These are phyloP conservation scores for Colletotrichum australisinense DNA, from an alignment of 2,329 filamentous ascomycete species.

Conservation along the genomic window DNA sequence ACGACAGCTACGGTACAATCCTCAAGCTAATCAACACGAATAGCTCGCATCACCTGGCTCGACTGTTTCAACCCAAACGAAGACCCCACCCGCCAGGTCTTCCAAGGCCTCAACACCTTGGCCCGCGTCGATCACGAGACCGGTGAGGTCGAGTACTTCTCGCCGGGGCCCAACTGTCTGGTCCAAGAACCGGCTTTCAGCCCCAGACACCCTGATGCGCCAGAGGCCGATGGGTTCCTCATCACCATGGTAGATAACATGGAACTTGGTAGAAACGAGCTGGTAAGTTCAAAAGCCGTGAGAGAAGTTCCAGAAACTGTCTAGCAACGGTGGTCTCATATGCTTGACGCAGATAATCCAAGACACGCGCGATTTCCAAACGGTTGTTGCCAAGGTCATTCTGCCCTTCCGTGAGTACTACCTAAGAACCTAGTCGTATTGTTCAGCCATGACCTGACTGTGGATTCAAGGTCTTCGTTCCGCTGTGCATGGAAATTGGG, in stretches of 20 bases:
- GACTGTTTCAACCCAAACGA: too few species aligned
- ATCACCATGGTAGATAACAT: conserved; percentile 47
- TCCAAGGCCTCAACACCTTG: conserved; percentile 36
- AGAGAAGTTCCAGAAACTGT: too few species aligned
- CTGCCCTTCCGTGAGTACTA: too few species aligned
- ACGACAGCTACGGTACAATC: too few species aligned
- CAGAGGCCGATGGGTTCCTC: conserved; percentile 55
- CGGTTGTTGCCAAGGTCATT: too few species aligned
- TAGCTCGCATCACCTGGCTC: too few species aligned
- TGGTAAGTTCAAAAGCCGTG: background rate
- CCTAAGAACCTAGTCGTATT: conserved; percentile 41
- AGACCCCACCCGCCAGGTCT: too few species aligned
- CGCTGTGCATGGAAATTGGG: conserved; percentile 48
- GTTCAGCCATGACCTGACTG: conserved; percentile 50
- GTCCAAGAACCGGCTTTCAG: conserved; percentile 59
- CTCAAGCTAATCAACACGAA: too few species aligned
- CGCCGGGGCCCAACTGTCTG: conserved; percentile 38
- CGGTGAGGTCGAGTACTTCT: background rate
- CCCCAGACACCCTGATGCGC: conserved; percentile 44
- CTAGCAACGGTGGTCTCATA: too few species aligned
- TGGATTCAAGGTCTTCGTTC: conserved; percentile 47
- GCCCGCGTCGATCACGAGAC: background rate
- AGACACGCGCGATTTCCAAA: too few species aligned
- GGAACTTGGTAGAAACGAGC: background rate
- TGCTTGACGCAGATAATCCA: too few species aligned